Evolutionary conservation across 305 asterid genomes (phyloP), one percentile per base, ranked within the genome.

Genomic region (Solanum chacoense): DNA sequence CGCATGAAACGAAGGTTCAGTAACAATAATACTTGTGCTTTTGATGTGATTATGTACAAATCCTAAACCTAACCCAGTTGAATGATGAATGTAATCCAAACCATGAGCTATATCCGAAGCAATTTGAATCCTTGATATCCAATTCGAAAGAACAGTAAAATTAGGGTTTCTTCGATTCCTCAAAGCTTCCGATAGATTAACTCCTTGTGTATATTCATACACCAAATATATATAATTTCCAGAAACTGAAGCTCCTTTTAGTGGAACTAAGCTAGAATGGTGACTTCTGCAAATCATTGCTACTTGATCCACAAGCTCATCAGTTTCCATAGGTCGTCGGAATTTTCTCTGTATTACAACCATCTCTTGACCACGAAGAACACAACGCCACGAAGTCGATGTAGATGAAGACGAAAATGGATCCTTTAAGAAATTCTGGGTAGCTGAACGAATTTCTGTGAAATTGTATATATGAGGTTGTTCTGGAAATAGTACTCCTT

Each of bases 21-120:
- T 91, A 7, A 97, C 84, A 2, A 97, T 91, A 73, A 97, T 90
- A 88, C 98, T 96, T 18, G 96, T 91, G 87, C 93, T 94, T 89
- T 95, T 96, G n/a, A 97, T 90, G 76, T 96, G 98, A 90, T 94
- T 97, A 75, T 97, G 99, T 83, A 97, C 95, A 74, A 97, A 95
- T 20, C 93, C 95, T 73, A 92, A 90, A 4, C 95, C 98, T 83
- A 83, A 90, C 2, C 99, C 98, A 1, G 98, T 93, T 10, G 97
- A 94, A 91, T 97, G 92, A 72, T 97, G 99, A 29, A 96, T 90
- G 73, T 96, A 97, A 90, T 97, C 99, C 45, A 97, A 92, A 4
- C 98, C 99, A 59, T 95, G 95, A 24, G 99, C 99, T 36, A 97
- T 79, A 87, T 97, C 98, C 14, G 94, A 92, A 1, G 97, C 98